Percentiles rank a stretch among this genome's conserved stretches.
These are phyloP conservation scores for Chiua sp. DNA, from an alignment of 1,284 basidiomycete species.

Conservation along the genomic window DNA sequence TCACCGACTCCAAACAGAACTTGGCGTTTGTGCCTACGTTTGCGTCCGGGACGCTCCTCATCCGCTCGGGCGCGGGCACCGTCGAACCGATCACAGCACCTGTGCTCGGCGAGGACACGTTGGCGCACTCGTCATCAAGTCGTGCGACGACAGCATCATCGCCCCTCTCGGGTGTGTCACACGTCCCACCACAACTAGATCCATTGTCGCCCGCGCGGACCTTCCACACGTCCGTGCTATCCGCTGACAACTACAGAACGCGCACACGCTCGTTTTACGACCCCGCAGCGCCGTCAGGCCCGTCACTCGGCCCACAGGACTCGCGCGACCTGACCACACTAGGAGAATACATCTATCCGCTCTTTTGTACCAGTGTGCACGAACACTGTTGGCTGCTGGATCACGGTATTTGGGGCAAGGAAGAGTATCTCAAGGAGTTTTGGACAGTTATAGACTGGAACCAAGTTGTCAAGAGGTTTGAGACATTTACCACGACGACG, in stretches of 20 bases:
- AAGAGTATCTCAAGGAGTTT: constrained; percentile 88
- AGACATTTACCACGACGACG: constrained; percentile 21
- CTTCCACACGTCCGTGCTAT: constrained; percentile 29
- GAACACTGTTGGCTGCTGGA: constrained; percentile 94
- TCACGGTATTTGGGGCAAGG: constrained; percentile 95
- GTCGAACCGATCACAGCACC: constrained; percentile 41
- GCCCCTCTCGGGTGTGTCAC: constrained; percentile 22
- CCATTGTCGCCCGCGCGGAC: constrained; percentile 24
- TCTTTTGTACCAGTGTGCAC: constrained; percentile 87
- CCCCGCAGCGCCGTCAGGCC: constrained; percentile 31
- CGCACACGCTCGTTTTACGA: constrained; percentile 31
- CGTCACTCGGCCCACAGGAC: constrained; percentile 37
- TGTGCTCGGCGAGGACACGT: constrained; percentile 30
- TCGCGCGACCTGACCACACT: constrained; percentile 26
- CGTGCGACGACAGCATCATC: constrained; percentile 10
- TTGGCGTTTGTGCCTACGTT: constrained; percentile 86
- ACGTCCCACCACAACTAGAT: constrained; percentile 14
- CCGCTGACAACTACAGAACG: constrained; percentile 13
- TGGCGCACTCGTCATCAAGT: background rate
- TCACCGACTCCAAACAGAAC: constrained; percentile 67
- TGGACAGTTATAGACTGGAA: constrained; percentile 92
- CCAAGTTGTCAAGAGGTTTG: constrained; percentile 53
- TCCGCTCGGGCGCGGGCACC: constrained; percentile 55
- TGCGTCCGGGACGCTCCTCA: constrained; percentile 89
- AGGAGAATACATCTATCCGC: constrained; percentile 71